Conservation (phyloP, 352 stramenopile species). For the Pythium folliculosum region DNA sequence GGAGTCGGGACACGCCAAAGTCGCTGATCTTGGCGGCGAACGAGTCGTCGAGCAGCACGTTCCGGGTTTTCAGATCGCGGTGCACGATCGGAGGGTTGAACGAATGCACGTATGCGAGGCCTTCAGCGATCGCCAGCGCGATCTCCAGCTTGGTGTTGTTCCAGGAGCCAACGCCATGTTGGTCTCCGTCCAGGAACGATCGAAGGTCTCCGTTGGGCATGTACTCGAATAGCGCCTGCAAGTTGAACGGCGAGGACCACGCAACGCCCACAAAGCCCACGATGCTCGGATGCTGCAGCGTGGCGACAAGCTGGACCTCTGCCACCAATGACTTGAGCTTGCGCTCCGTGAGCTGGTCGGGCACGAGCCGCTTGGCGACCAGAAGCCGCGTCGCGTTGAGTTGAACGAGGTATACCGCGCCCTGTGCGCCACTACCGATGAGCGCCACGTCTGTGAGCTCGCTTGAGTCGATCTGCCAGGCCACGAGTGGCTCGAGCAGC, state of each 20-base stretch:
- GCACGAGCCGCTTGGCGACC: background rate
- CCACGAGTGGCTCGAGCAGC: background rate
- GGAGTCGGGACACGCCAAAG: background rate
- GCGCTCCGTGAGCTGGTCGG: background rate
- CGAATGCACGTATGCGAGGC: background rate
- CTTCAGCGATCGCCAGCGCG: background rate
- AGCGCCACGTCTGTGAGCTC: background rate
- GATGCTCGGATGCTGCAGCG: constrained; percentile 17
- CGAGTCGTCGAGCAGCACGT: background rate
- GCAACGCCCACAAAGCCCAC: constrained; percentile 19
- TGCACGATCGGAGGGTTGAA: constrained; percentile 1
- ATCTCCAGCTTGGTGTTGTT: background rate
- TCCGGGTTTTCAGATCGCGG: background rate
- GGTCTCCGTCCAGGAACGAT: background rate
- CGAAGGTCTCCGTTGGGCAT: constrained; percentile 24
- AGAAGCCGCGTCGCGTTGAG: background rate
- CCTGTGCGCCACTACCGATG: background rate
- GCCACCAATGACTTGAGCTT: constrained; percentile 11
- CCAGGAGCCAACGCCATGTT: background rate
- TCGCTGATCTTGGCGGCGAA: constrained; percentile 1
- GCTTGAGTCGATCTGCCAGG: background rate
- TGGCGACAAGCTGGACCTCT: constrained; percentile 18
- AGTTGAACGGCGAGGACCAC: constrained; percentile 16
- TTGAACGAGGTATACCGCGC: background rate
- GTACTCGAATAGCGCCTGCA: constrained; percentile 24